Conservation (phyloP, 495 filamentous ascomycete genomes). For the Podospora appendiculata region DNA sequence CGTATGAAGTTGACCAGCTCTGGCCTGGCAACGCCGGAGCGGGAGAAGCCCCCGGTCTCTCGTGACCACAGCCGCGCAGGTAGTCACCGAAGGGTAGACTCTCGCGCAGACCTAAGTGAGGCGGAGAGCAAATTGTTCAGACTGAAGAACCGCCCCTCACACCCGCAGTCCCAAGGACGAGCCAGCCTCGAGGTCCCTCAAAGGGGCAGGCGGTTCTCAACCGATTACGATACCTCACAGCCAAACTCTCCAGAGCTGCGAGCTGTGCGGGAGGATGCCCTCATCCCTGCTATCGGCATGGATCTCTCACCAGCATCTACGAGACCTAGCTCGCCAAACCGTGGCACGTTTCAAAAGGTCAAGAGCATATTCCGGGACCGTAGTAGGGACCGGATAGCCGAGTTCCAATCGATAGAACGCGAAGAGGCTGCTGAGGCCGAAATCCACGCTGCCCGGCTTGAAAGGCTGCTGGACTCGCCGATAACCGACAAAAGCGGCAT, state of each 20-base stretch:
- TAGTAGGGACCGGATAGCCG: constrained; percentile 29
- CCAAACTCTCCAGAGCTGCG: constrained; percentile 30
- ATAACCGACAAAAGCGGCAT: constrained; percentile 16
- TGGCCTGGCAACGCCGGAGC: constrained; percentile 23
- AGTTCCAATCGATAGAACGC: constrained; percentile 4
- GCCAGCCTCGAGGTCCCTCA: constrained; percentile 35
- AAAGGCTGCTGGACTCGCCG: constrained; percentile 14
- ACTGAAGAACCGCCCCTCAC: constrained; percentile 13
- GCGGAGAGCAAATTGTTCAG: constrained; percentile 10
- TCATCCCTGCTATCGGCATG: constrained; percentile 31
- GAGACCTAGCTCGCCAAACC: constrained; percentile 32
- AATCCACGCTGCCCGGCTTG: constrained; percentile 10
- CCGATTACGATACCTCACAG: constrained; percentile 33
- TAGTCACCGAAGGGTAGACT: constrained; percentile 20
- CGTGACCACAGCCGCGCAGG: constrained; percentile 10
- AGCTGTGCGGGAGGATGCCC: constrained; percentile 19
- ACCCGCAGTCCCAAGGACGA: constrained; percentile 20
- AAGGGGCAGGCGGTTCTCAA: constrained; percentile 24
- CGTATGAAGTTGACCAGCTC: constrained; percentile 21
- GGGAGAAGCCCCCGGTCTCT: constrained; percentile 8
- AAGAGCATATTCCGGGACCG: constrained; percentile 42
- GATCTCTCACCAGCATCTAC: constrained; percentile 36
- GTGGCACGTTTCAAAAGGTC: constrained; percentile 38
- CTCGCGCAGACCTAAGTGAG: constrained; percentile 28
- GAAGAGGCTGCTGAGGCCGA: constrained; percentile 15